A percentile compares a stretch with the other conserved stretches of the same genome.
phyloP scores from a whole-genome alignment of 2,329 filamentous ascomycete species.

The Orbilia oligospora region DNA sequence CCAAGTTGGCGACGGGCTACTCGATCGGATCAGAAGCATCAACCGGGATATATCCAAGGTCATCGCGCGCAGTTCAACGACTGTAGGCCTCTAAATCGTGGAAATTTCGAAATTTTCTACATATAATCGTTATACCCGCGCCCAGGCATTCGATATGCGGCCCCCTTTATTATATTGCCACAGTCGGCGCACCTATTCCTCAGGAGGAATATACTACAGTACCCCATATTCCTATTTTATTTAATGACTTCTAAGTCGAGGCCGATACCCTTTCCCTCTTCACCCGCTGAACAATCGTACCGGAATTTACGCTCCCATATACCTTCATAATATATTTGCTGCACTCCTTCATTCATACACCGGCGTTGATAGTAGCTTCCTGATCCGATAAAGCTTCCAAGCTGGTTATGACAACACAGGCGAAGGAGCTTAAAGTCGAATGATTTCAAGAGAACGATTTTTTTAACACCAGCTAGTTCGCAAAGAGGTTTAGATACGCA shows the following conservation, averaged over 20 bases:
- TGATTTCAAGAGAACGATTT: not conserved
- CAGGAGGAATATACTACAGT: not conserved
- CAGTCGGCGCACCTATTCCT: not conserved
- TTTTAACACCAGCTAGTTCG: not conserved
- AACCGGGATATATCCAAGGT: slow-evolving; percentile 34
- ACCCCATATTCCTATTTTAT: not conserved
- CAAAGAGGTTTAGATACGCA: not conserved
- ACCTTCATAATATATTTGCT: not conserved
- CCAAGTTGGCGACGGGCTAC: slow-evolving; percentile 35
- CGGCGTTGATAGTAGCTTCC: not conserved
- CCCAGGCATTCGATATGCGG: slow-evolving; percentile 3
- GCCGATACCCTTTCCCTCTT: slow-evolving; percentile 3
- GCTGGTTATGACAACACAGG: not conserved
- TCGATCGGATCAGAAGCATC: slow-evolving; percentile 44
- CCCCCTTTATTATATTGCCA: not conserved
- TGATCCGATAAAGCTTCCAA: not conserved
- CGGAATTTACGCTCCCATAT: not conserved
- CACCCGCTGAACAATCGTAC: not conserved
- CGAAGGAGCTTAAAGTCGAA: not conserved
- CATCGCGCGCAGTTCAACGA: slow-evolving; percentile 3
- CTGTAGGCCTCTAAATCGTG: not conserved
- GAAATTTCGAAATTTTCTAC: not conserved
- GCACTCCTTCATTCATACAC: not conserved
- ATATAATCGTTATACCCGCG: not conserved
- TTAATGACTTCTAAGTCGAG: not conserved